These are phyloP conservation scores for Clavariopsis aquatica DNA, from an alignment of 495 filamentous ascomycete species.

Conservation along the genomic window DNA sequence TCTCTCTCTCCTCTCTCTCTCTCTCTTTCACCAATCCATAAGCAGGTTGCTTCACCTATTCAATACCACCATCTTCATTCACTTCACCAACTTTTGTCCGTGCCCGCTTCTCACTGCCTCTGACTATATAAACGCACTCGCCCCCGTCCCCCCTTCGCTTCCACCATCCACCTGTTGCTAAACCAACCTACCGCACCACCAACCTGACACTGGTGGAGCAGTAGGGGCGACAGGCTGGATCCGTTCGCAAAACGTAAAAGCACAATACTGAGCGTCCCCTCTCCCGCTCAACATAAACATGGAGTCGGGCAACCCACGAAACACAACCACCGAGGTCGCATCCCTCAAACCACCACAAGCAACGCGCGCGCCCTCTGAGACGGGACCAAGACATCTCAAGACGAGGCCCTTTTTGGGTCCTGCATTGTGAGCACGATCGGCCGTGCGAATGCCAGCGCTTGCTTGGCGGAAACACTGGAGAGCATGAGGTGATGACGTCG, in stretches of 20 bases:
- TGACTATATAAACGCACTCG: too few relatives aligned
- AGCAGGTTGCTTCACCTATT: too few relatives aligned
- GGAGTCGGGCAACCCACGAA: neutral
- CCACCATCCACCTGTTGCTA: too few relatives aligned
- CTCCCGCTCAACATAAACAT: constrained; percentile 2
- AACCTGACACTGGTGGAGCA: neutral
- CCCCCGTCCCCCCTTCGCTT: too few relatives aligned
- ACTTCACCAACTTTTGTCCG: too few relatives aligned
- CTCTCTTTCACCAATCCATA: too few relatives aligned
- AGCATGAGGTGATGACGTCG: neutral
- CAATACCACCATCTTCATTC: too few relatives aligned
- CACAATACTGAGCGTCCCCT: constrained; percentile 3
- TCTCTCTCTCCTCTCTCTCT: too few relatives aligned
- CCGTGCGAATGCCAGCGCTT: neutral
- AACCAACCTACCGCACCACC: too few relatives aligned
- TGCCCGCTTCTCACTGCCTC: too few relatives aligned
- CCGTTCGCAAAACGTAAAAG: constrained; percentile 10
- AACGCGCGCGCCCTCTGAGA: neutral
- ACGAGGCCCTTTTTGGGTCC: neutral
- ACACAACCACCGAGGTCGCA: neutral
- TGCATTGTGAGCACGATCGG: neutral
- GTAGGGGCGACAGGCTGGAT: neutral
- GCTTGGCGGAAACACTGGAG: neutral
- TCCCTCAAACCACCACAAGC: neutral
- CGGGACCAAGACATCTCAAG: neutral